Evolutionary conservation across 1,284 basidiomycete species (phyloP).

Genomic region (Heterobasidion annosum): DNA sequence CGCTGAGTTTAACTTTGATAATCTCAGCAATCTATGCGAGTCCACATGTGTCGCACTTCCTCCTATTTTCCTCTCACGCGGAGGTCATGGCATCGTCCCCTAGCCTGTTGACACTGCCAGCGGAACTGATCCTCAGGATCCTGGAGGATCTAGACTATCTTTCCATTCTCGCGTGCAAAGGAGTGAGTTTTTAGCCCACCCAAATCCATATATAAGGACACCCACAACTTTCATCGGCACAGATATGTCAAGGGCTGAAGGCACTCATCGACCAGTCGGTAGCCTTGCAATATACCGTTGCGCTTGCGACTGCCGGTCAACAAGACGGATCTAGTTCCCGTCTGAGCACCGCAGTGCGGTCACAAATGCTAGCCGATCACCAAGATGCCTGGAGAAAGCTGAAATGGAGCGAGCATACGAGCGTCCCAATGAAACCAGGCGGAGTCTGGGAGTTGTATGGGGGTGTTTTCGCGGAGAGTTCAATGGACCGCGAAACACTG

Average conservation of each 20-base stretch:
- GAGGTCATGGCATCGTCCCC: too few species aligned
- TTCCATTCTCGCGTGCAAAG: slow-evolving; percentile 12
- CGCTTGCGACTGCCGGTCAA: slow-evolving; percentile 42
- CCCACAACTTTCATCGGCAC: background rate
- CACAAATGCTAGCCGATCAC: slow-evolving; percentile 32
- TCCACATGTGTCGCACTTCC: too few species aligned
- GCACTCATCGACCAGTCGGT: slow-evolving; percentile 26
- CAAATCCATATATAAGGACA: background rate
- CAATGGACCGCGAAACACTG: slow-evolving; percentile 19
- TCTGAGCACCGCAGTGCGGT: slow-evolving; percentile 24
- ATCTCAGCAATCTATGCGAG: too few species aligned
- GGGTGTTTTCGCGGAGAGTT: slow-evolving; percentile 44
- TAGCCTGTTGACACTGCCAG: slow-evolving; percentile 15
- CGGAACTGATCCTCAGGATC: slow-evolving; percentile 25
- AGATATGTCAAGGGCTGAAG: slow-evolving; percentile 39
- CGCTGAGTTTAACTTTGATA: too few species aligned
- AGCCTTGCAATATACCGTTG: slow-evolving; percentile 39
- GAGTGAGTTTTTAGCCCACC: slow-evolving; percentile 5
- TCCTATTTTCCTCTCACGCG: too few species aligned
- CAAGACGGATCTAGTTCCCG: slow-evolving; percentile 28
- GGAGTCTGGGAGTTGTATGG: slow-evolving; percentile 48
- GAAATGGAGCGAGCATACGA: slow-evolving; percentile 25
- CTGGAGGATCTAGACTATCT: slow-evolving; percentile 20
- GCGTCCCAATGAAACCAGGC: slow-evolving; percentile 26
- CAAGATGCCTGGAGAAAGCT: slow-evolving; percentile 39